Percentiles rank a stretch among this genome's conserved stretches.
Conservation (phyloP, 2,329 filamentous ascomycete genomes). For the Coleophoma cylindrospora region DNA sequence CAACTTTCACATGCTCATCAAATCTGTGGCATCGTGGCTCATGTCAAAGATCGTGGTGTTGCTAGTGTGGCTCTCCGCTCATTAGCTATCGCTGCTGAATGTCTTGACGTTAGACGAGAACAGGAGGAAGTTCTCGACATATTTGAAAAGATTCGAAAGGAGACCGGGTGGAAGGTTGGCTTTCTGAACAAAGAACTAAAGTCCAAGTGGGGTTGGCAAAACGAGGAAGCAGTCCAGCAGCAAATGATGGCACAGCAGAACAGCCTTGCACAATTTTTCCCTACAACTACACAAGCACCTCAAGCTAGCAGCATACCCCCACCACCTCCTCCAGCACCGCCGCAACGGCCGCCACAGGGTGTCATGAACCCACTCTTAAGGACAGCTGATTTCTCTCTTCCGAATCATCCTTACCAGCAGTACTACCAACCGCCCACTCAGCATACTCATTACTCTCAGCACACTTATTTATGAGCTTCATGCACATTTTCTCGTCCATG, state of each 20-base stretch:
- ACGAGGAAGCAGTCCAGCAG: constrained; percentile 25
- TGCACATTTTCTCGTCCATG: neutral
- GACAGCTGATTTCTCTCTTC: constrained; percentile 69
- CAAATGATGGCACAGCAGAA: constrained; percentile 15
- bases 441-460: constrained; percentile 17
- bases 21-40: constrained; percentile 84
- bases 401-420: constrained; percentile 76
- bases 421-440: constrained; percentile 71
- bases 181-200: constrained; percentile 70
- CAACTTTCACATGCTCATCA: constrained; percentile 74
- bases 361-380: constrained; percentile 68
- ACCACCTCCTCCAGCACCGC: constrained; percentile 11
- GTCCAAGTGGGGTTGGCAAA: constrained; percentile 69
- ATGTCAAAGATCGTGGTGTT: constrained; percentile 76
- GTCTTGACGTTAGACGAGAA: constrained; percentile 62
- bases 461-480: constrained; percentile 16
- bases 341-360: constrained; percentile 28
- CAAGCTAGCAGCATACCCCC: constrained; percentile 16
- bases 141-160: constrained; percentile 67
- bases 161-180: constrained; percentile 74
- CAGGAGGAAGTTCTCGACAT: constrained; percentile 79
- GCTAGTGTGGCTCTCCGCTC: constrained; percentile 75
- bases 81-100: constrained; percentile 71
- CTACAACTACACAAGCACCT: constrained; percentile 8
- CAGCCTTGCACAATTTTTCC: constrained; percentile 23